A percentile compares a stretch with the other conserved stretches of the same genome.
These are phyloP conservation scores for Eimeria zaria DNA, from an alignment of 169 alveolate species.

Conservation along the genomic window DNA sequence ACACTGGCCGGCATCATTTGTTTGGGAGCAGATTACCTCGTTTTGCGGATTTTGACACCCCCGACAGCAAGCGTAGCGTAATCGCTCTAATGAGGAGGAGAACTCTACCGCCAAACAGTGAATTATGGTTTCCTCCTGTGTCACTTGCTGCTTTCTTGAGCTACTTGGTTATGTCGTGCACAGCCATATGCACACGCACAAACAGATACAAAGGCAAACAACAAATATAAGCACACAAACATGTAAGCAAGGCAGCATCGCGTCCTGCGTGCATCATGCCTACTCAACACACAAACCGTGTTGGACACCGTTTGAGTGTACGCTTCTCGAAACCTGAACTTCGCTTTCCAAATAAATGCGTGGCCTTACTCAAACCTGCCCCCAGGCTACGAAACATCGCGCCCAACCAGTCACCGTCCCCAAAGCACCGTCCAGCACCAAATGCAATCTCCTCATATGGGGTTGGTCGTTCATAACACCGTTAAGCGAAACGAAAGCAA, in stretches of 20 bases:
- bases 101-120: not conserved
- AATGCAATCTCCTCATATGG: too few species aligned
- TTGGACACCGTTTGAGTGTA: not conserved
- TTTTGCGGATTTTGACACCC: too few species aligned
- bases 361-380: not conserved
- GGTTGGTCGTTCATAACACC: too few species aligned
- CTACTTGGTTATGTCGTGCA: not conserved
- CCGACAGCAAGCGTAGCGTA: not conserved
- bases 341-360: not conserved
- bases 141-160: not conserved
- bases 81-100: not conserved
- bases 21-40: too few species aligned
- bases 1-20: too few species aligned
- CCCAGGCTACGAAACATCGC: not conserved
- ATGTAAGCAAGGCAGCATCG: not conserved
- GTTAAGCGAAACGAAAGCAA: too few species aligned
- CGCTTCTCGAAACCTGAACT: not conserved
- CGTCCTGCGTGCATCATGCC: not conserved
- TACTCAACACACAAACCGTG: not conserved
- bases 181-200: not conserved
- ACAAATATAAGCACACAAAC: not conserved
- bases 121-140: not conserved
- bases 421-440: not conserved
- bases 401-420: not conserved
- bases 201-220: not conserved